Conservation (phyloP, 2,329 filamentous ascomycete species). For the Talaromyces sp. region DNA sequence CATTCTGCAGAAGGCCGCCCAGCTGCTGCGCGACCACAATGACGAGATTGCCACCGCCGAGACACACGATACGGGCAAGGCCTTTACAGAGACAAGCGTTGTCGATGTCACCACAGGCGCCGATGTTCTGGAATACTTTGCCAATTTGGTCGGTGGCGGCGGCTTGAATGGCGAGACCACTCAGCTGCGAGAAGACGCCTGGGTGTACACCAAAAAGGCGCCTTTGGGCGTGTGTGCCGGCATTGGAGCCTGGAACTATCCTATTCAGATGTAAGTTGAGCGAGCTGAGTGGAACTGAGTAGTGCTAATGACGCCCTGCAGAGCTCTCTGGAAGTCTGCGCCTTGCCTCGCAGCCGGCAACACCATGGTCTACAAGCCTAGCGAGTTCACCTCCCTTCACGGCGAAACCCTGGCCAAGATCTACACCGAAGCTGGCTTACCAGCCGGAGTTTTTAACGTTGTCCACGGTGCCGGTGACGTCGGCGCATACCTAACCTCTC, state of each 20-base stretch:
- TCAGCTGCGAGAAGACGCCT: slow-evolving; percentile 68
- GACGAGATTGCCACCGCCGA: slow-evolving; percentile 75
- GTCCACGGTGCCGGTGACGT: slow-evolving; percentile 76
- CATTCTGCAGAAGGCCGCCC: slow-evolving; percentile 71
- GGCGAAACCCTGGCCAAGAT: slow-evolving; percentile 70
- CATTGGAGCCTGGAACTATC: slow-evolving; percentile 90
- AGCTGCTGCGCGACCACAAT: slow-evolving; percentile 69
- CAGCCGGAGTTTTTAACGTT: slow-evolving; percentile 81
- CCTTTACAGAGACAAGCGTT: slow-evolving; percentile 76
- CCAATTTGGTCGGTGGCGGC: slow-evolving; percentile 70
- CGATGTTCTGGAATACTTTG: slow-evolving; percentile 83
- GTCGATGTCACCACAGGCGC: slow-evolving; percentile 80
- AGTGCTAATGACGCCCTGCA: slow-evolving; percentile 15
- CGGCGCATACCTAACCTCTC: slow-evolving; percentile 68
- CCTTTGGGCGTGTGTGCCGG: slow-evolving; percentile 78
- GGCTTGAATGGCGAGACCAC: slow-evolving; percentile 77
- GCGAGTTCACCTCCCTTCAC: slow-evolving; percentile 82
- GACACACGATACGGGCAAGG: slow-evolving; percentile 81
- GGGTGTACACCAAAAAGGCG: slow-evolving; percentile 78
- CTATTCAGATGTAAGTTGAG: slow-evolving; percentile 66
- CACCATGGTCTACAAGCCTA: slow-evolving; percentile 88
- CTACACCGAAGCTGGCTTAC: slow-evolving; percentile 73
- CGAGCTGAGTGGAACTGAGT: neutral
- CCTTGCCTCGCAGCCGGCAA: slow-evolving; percentile 82
- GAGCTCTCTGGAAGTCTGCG: slow-evolving; percentile 80